phyloP scores from a whole-genome alignment of 805 yeast genomes.

The Lachancea mirantina region DNA sequence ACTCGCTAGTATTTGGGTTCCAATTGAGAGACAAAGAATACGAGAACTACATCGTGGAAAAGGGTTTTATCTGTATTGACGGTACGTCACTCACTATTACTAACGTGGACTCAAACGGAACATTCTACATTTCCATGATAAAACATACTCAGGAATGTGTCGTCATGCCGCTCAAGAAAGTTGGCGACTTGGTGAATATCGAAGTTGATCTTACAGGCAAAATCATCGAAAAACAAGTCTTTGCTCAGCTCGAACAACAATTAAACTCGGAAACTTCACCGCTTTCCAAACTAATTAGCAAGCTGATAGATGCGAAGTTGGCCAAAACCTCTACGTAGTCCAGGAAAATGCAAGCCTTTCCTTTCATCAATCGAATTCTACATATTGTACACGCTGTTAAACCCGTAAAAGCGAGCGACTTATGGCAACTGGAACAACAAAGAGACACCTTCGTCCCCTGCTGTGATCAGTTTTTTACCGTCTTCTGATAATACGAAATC shows the following conservation, averaged over 20 bases:
- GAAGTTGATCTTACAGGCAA: constrained; percentile 96
- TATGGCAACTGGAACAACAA: constrained; percentile 49
- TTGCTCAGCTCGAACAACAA: constrained; percentile 47
- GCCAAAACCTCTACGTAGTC: constrained; percentile 1
- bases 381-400: too few species aligned
- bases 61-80: constrained; percentile 89
- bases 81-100: constrained; percentile 92
- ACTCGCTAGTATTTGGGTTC: constrained; percentile 72
- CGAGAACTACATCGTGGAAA: constrained; percentile 74
- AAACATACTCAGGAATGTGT: constrained; percentile 85
- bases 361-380: not conserved
- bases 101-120: constrained; percentile 53
- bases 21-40: constrained; percentile 55
- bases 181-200: constrained; percentile 68
- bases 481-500: constrained; percentile 67
- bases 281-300: constrained; percentile 43
- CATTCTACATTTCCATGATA: constrained; percentile 84
- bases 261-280: constrained; percentile 42
- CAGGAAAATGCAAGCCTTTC: constrained; percentile 1
- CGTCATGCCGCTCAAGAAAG: constrained; percentile 53
- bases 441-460: constrained; percentile 96
- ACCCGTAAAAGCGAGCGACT: not conserved
- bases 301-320: constrained; percentile 38
- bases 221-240: constrained; percentile 80
- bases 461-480: constrained; percentile 72